These are phyloP conservation scores for Microglena sp. DNA, from an alignment of 139 green algal species.

Conservation along the genomic window DNA sequence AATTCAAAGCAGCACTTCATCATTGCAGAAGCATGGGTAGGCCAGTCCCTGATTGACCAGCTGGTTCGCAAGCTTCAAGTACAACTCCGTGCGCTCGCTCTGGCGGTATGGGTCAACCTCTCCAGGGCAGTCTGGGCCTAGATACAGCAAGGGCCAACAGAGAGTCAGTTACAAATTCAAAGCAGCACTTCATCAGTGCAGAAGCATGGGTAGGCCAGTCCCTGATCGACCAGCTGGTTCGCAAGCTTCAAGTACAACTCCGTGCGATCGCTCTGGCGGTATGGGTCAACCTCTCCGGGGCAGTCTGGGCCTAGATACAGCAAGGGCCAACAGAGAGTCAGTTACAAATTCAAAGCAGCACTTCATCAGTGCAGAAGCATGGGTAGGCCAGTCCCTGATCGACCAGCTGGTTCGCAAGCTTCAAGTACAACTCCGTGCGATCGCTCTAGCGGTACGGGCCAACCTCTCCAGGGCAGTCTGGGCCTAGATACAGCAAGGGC, in stretches of 20 bases:
- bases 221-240: slow-evolving; percentile 74
- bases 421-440: slow-evolving; percentile 83
- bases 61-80: slow-evolving; percentile 81
- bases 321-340: too few relatives aligned
- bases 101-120: slow-evolving; percentile 97
- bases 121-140: too few relatives aligned
- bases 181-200: slow-evolving; percentile 99
- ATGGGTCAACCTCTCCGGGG: slow-evolving; percentile 76
- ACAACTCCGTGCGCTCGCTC: slow-evolving; percentile 86
- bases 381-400: slow-evolving; percentile 76
- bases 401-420: slow-evolving; percentile 83
- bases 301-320: slow-evolving; percentile 67
- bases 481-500: slow-evolving; percentile 46
- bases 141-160: too few relatives aligned
- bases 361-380: slow-evolving; percentile 81
- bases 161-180: slow-evolving; percentile 1
- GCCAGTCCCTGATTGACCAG: slow-evolving; percentile 74
- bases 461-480: slow-evolving; percentile 70
- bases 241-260: slow-evolving; percentile 88
- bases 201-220: slow-evolving; percentile 94
- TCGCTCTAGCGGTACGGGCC: slow-evolving; percentile 96
- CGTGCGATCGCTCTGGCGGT: slow-evolving; percentile 90
- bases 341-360: too few relatives aligned
- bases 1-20: slow-evolving; percentile 11
- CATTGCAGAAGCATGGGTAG: slow-evolving; percentile 94